A percentile compares a stretch with the other conserved stretches of the same genome.
These are phyloP conservation scores for Apium graveolens DNA, from an alignment of 129 eudicot species.

Conservation along the genomic window DNA sequence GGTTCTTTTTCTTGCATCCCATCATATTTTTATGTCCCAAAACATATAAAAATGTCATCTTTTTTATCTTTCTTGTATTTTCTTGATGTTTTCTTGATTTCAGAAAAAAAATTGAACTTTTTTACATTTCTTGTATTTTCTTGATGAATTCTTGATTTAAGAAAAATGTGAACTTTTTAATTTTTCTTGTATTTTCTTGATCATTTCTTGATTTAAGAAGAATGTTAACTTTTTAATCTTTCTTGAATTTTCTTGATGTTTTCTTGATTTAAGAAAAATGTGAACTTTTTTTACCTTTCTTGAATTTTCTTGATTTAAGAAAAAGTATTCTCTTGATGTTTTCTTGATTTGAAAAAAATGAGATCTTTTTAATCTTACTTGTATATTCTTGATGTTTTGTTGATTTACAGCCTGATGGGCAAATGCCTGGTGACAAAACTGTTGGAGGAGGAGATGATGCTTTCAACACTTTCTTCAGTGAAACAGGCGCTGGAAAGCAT, in stretches of 20 bases:
- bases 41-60: too few relatives aligned
- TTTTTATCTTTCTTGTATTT: too few relatives aligned
- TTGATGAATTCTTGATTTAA: background rate
- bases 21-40: too few relatives aligned
- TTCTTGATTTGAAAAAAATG: too few relatives aligned
- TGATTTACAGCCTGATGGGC: slow-evolving; percentile 54
- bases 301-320: background rate
- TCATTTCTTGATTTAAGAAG: too few relatives aligned
- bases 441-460: slow-evolving; percentile 81
- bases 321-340: too few relatives aligned
- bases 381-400: too few relatives aligned
- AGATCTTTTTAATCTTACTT: too few relatives aligned
- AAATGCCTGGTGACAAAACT: slow-evolving; percentile 63
- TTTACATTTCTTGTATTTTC: background rate
- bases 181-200: too few relatives aligned
- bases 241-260: too few relatives aligned
- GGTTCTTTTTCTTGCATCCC: background rate
- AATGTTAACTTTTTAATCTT: too few relatives aligned
- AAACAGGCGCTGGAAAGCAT: slow-evolving; percentile 39
- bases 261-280: background rate
- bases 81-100: background rate
- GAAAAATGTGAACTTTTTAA: too few relatives aligned
- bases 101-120: background rate
- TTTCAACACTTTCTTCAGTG: slow-evolving; percentile 25
- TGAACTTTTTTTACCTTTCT: background rate